Evolutionary conservation across 1,284 basidiomycete species (phyloP).

Genomic region (Paramarasmius palmivorus): DNA sequence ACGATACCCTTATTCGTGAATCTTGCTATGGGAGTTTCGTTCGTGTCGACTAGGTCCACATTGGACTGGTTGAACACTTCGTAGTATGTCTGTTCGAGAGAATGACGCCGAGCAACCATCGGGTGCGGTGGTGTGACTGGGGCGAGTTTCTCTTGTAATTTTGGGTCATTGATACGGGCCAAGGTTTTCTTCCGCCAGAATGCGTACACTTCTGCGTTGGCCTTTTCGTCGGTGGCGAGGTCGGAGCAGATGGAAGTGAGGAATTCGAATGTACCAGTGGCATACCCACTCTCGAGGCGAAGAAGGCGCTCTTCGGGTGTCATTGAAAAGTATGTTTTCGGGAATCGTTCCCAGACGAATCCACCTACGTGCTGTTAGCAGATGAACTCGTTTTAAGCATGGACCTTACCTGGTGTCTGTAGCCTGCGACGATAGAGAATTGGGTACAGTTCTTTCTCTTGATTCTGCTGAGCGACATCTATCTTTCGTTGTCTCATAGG

Average conservation of each 20-base stretch:
- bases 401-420: conserved; percentile 20
- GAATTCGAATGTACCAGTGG: too few relatives aligned
- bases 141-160: conserved; percentile 25
- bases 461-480: conserved; percentile 13
- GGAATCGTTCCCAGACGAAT: too few relatives aligned
- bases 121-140: conserved; percentile 21
- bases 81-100: conserved; percentile 22
- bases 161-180: conserved; percentile 16
- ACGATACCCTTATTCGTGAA: conserved; percentile 20
- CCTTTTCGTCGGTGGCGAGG: too few relatives aligned
- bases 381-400: not conserved
- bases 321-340: too few relatives aligned
- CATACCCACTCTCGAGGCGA: too few relatives aligned
- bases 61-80: conserved; percentile 27
- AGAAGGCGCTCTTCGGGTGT: too few relatives aligned
- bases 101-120: conserved; percentile 21
- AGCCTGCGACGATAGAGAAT: conserved; percentile 18
- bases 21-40: conserved; percentile 20
- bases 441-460: conserved; percentile 23
- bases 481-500: conserved; percentile 23
- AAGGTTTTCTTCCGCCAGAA: too few relatives aligned
- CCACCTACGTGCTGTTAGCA: not conserved
- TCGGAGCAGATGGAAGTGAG: too few relatives aligned
- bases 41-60: conserved; percentile 23
- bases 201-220: too few relatives aligned